Evolutionary conservation across 2,329 filamentous ascomycete species (phyloP).

Genomic region (Pyrenophora graminea): DNA sequence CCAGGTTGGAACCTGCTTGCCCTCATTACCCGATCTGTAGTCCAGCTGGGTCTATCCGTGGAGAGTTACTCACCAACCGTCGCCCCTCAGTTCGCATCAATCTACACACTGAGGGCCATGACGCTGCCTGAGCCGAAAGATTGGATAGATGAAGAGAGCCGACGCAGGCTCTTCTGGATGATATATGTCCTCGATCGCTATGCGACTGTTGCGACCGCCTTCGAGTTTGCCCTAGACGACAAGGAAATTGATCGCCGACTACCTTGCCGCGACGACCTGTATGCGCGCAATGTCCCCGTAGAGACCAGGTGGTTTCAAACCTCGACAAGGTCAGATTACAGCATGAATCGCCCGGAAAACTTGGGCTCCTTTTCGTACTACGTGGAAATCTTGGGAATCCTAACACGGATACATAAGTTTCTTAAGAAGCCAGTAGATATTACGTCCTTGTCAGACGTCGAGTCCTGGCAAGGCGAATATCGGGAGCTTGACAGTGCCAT

Average conservation of each 20-base stretch:
- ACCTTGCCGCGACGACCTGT: slow-evolving; percentile 85
- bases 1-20: slow-evolving; percentile 92
- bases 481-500: slow-evolving; percentile 81
- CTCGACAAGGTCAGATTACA: slow-evolving; percentile 59
- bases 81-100: slow-evolving; percentile 78
- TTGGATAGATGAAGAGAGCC: slow-evolving; percentile 87
- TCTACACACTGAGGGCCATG: slow-evolving; percentile 85
- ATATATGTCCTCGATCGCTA: slow-evolving; percentile 89
- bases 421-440: slow-evolving; percentile 90
- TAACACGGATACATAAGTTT: slow-evolving; percentile 86
- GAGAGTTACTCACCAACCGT: slow-evolving; percentile 80
- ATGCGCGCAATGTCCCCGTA: slow-evolving; percentile 79
- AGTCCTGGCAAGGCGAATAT: slow-evolving; percentile 86
- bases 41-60: slow-evolving; percentile 83
- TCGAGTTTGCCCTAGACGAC: slow-evolving; percentile 87
- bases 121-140: slow-evolving; percentile 80
- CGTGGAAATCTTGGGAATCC: slow-evolving; percentile 83
- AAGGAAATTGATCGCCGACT: slow-evolving; percentile 86
- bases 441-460: slow-evolving; percentile 78
- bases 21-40: slow-evolving; percentile 83
- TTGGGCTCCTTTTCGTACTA: slow-evolving; percentile 88
- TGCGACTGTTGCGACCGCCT: slow-evolving; percentile 86
- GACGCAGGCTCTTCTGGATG: slow-evolving; percentile 89
- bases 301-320: slow-evolving; percentile 79
- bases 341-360: slow-evolving; percentile 74